Percentiles rank a stretch among this genome's conserved stretches.
These are phyloP conservation scores for Haplosporangium gracile DNA, from an alignment of 192 early-diverging fungal genomes.

Conservation along the genomic window DNA sequence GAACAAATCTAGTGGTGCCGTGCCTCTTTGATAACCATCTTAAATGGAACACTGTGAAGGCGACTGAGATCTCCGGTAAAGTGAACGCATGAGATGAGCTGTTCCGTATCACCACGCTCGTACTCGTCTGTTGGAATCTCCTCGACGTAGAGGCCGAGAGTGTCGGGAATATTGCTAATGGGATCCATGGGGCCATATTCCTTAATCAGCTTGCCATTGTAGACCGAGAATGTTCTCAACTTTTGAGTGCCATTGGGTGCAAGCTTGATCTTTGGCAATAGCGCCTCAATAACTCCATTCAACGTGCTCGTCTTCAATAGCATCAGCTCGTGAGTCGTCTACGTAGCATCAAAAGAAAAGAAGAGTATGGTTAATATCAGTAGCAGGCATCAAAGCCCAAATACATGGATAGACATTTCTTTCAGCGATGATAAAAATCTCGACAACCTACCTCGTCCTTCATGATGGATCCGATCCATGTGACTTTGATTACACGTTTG, in stretches of 20 bases:
- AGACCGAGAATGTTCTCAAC: slow-evolving; percentile 73
- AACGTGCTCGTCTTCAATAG: slow-evolving; percentile 74
- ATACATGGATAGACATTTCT: too few relatives aligned
- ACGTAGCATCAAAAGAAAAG: neutral
- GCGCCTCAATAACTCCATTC: slow-evolving; percentile 63
- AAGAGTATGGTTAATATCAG: neutral
- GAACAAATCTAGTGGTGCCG: neutral
- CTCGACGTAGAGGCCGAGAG: slow-evolving; percentile 70
- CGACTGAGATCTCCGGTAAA: slow-evolving; percentile 77
- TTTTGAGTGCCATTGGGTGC: slow-evolving; percentile 59
- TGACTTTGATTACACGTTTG: slow-evolving; percentile 79
- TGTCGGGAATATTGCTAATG: slow-evolving; percentile 62
- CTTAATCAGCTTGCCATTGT: slow-evolving; percentile 59
- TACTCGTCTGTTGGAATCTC: slow-evolving; percentile 64
- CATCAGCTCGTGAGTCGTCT: slow-evolving; percentile 70
- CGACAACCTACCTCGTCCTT: slow-evolving; percentile 69
- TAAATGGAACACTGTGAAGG: slow-evolving; percentile 89
- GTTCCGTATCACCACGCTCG: slow-evolving; percentile 52
- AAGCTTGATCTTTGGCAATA: slow-evolving; percentile 69
- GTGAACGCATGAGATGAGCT: slow-evolving; percentile 78
- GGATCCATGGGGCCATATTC: slow-evolving; percentile 63
- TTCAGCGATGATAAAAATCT: neutral
- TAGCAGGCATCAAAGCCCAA: too few relatives aligned
- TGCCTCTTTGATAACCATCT: slow-evolving; percentile 72
- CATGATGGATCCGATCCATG: slow-evolving; percentile 74